Percentiles rank a stretch among this genome's conserved stretches.
Conservation (phyloP, 768 basidiomycete species). For the Suillus tomentosus region DNA sequence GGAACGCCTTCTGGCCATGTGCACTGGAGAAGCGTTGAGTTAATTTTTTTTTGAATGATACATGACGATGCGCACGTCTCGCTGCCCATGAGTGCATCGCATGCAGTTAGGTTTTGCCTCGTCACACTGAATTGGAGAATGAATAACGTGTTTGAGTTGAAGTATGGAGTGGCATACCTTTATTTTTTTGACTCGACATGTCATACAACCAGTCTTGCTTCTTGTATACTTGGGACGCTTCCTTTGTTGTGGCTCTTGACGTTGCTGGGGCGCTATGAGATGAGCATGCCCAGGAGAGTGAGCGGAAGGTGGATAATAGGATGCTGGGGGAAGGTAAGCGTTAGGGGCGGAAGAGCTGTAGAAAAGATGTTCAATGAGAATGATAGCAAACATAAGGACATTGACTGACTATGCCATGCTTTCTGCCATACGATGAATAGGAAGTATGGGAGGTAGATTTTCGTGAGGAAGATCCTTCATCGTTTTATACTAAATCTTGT, state of each 20-base stretch:
- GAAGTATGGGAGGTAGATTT: slow-evolving; percentile 37
- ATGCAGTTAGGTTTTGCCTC: slow-evolving; percentile 87
- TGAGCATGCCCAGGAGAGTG: slow-evolving; percentile 41
- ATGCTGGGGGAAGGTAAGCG: slow-evolving; percentile 43
- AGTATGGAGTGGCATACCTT: slow-evolving; percentile 58
- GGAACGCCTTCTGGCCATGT: slow-evolving; percentile 85
- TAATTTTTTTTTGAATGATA: slow-evolving; percentile 13
- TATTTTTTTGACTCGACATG: slow-evolving; percentile 93
- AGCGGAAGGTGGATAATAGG: slow-evolving; percentile 40
- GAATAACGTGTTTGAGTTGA: neutral
- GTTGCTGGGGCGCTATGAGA: slow-evolving; percentile 48
- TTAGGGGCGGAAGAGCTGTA: slow-evolving; percentile 40
- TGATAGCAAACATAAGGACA: slow-evolving; percentile 13
- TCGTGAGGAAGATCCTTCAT: slow-evolving; percentile 44
- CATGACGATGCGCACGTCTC: slow-evolving; percentile 56
- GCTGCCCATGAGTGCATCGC: slow-evolving; percentile 83
- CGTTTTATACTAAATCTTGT: slow-evolving; percentile 49
- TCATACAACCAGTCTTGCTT: slow-evolving; percentile 93
- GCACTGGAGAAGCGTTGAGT: slow-evolving; percentile 48
- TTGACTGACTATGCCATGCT: slow-evolving; percentile 55
- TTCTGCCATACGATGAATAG: slow-evolving; percentile 48
- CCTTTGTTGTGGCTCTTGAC: slow-evolving; percentile 55
- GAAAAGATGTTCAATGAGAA: slow-evolving; percentile 23
- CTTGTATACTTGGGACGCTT: slow-evolving; percentile 93
- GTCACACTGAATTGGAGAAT: slow-evolving; percentile 63